A percentile compares a stretch with the other conserved stretches of the same genome.
Conservation (phyloP, 768 basidiomycete species). For the Leccinellum rugosiceps region DNA sequence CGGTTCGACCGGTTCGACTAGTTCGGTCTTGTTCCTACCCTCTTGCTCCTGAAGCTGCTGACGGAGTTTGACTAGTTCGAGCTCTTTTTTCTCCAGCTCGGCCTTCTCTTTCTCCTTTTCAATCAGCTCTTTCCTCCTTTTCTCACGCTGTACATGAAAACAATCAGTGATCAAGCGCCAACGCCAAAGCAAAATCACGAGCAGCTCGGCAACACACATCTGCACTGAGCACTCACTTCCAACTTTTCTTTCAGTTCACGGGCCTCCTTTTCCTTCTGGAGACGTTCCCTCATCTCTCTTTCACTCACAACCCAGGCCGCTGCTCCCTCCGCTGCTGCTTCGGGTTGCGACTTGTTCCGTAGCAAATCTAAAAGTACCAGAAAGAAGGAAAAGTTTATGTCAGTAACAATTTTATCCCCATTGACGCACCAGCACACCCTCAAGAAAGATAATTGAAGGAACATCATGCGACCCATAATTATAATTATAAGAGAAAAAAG, state of each 20-base stretch:
- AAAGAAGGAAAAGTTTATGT: slow-evolving; percentile 11
- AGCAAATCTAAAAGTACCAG: slow-evolving; percentile 54
- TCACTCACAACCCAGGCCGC: slow-evolving; percentile 72
- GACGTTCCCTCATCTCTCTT: slow-evolving; percentile 69
- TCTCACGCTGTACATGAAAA: slow-evolving; percentile 36
- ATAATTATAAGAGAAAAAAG: slow-evolving; percentile 14
- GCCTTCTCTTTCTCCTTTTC: slow-evolving; percentile 57
- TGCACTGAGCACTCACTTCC: slow-evolving; percentile 47
- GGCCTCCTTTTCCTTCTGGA: slow-evolving; percentile 72
- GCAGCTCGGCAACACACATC: slow-evolving; percentile 16
- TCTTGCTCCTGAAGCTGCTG: slow-evolving; percentile 53
- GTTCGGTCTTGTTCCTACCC: slow-evolving; percentile 43
- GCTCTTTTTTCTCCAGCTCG: slow-evolving; percentile 63
- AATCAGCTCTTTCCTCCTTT: slow-evolving; percentile 40
- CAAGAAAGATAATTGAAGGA: slow-evolving; percentile 13
- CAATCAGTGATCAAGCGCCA: slow-evolving; percentile 3
- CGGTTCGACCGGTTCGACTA: slow-evolving; percentile 36
- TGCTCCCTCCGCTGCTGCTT: slow-evolving; percentile 65
- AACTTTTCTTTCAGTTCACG: slow-evolving; percentile 64
- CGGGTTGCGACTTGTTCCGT: slow-evolving; percentile 81
- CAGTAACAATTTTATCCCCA: slow-evolving; percentile 24
- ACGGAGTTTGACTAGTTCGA: slow-evolving; percentile 52
- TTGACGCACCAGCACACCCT: slow-evolving; percentile 21
- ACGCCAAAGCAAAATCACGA: slow-evolving; percentile 7
- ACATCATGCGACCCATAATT: background rate